These are phyloP conservation scores for Lactarius sp. DNA, from an alignment of 768 basidiomycete species.

Conservation along the genomic window DNA sequence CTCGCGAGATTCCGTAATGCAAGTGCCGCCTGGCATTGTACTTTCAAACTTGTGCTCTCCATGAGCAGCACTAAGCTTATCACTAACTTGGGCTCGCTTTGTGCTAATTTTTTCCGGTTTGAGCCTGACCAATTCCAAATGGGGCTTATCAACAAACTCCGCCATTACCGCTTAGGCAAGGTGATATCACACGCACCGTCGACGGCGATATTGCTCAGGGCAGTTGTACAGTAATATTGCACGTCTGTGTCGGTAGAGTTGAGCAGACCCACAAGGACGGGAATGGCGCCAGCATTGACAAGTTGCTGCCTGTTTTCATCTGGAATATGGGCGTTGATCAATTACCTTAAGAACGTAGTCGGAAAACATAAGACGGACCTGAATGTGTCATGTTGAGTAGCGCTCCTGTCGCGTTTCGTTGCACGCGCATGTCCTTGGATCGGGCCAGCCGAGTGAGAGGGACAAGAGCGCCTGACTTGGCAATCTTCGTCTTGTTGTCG, in stretches of 20 bases:
- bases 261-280: slow-evolving; percentile 89
- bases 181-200: slow-evolving; percentile 52
- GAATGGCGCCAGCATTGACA: slow-evolving; percentile 97
- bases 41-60: slow-evolving; percentile 96
- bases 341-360: not conserved
- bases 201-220: slow-evolving; percentile 96
- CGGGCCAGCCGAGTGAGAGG: slow-evolving; percentile 93
- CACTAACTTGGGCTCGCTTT: slow-evolving; percentile 92
- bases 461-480: slow-evolving; percentile 97
- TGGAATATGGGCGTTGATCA: slow-evolving; percentile 31
- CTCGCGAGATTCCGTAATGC: slow-evolving; percentile 95
- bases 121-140: slow-evolving; percentile 40
- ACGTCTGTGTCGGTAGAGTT: slow-evolving; percentile 99
- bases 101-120: slow-evolving; percentile 92
- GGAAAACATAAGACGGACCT: slow-evolving; percentile 45
- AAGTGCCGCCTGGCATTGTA: slow-evolving; percentile 96
- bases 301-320: slow-evolving; percentile 99
- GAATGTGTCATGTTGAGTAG: slow-evolving; percentile 99
- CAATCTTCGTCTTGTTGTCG: slow-evolving; percentile 99
- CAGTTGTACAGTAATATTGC: slow-evolving; percentile 99
- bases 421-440: slow-evolving; percentile 99
- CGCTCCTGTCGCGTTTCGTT: slow-evolving; percentile 97
- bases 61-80: slow-evolving; percentile 90
- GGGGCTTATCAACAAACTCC: slow-evolving; percentile 3
- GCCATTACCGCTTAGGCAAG: not conserved